phyloP scores from a whole-genome alignment of 2,329 filamentous ascomycete genomes.

The Ophiostoma quercus region DNA sequence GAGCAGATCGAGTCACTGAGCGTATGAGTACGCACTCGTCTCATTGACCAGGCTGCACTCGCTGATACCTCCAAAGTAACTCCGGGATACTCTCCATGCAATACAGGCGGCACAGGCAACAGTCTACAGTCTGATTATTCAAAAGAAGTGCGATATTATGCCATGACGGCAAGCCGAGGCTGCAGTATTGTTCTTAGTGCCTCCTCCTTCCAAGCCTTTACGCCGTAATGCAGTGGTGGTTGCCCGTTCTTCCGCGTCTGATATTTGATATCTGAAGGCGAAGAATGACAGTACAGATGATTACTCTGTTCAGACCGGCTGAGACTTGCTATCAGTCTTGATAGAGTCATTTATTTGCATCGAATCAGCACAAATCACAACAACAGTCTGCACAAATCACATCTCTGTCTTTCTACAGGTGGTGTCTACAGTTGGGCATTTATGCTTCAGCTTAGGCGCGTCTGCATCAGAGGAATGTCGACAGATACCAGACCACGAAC shows the following conservation, averaged over 20 bases:
- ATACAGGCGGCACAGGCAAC: background rate
- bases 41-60: background rate
- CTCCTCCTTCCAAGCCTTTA: background rate
- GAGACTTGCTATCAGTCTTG: no score
- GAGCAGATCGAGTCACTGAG: background rate
- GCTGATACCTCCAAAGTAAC: background rate
- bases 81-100: background rate
- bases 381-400: background rate
- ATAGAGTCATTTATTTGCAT: no score
- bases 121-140: background rate
- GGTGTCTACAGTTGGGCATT: constrained; percentile 7
- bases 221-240: background rate
- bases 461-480: background rate
- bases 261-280: background rate
- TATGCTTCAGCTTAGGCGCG: constrained; percentile 11
- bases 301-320: no score
- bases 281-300: no score
- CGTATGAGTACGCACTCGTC: background rate
- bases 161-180: background rate
- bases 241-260: background rate
- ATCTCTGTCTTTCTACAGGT: background rate
- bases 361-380: no score
- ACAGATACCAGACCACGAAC: background rate
- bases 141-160: background rate
- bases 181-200: background rate